Evolutionary conservation across 306 rosid species (phyloP), one percentile per base, ranked within the genome.

Genomic region (Abrus pulchellus): DNA sequence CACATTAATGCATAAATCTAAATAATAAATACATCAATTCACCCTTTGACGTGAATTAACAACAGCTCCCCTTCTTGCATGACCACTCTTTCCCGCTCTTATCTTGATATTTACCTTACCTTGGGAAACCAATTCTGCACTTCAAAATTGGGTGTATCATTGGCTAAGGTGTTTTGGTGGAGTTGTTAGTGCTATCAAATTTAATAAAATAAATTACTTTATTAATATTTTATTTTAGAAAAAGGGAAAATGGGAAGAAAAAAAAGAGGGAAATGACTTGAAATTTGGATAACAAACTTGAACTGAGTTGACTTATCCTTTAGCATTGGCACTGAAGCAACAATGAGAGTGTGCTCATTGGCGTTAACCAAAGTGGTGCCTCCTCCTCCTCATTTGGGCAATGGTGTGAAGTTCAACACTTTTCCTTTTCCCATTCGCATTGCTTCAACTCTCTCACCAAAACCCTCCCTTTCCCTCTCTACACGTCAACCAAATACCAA

Each of bases 331-430:
- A 47, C 6, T 41, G 41, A 44, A 68, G 0, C 43, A 52, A 75
- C 50, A 28, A 85, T 85, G 91, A 78, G 78, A 34, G 86, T 80
- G 40, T 68, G 62, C 34, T 69, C 81, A 29, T 68, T 82, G 77
- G 81, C 85, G 5, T 67, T 79, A 49, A 63, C 85, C 53, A 73
- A 67, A 53, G 38, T 83, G 64, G 43, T 63, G 50, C 68, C 65
- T 80, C 83, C 77, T 80, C 83, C 77, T 50, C 66, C 59, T 52
- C 61, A 36, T 20, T 27, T 75, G 29, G 2, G 29, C 61, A 36
- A 41, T 43, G 13, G 0, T 20, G 28, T 12, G 32, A 61, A 66
- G n/a, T 41, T 45, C 61, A 53, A 45, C 6, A 76, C 76, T 29
- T 43, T 55, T 40, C 3, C 83, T 59, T 76, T 76, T 50, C 72